Percentiles rank a stretch among this genome's conserved stretches.
phyloP scores from a whole-genome alignment of 257 asterid genomes.

The Salvia rosmarinus region DNA sequence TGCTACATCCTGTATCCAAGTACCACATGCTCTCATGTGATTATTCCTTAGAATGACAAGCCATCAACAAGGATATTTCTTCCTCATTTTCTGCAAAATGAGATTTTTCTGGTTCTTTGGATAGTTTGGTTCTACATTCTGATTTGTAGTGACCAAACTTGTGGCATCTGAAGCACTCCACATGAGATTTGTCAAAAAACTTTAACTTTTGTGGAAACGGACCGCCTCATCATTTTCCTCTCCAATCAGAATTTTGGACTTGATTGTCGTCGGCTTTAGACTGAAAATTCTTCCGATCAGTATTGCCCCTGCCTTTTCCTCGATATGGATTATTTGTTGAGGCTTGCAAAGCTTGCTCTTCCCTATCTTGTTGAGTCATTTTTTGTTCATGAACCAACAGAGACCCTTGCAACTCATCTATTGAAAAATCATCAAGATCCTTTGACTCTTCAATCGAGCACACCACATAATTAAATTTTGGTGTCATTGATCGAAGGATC shows the following conservation, averaged over 20 bases:
- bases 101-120: not conserved
- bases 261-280: not conserved
- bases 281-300: not conserved
- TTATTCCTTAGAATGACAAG: not conserved
- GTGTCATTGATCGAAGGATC: constrained; percentile 2
- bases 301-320: not conserved
- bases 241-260: not conserved
- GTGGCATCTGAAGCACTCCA: not conserved
- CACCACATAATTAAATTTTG: not conserved
- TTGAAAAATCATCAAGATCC: not conserved
- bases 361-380: not conserved
- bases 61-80: not conserved
- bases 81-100: not conserved
- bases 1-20: constrained; percentile 6
- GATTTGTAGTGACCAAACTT: constrained; percentile 2
- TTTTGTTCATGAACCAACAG: constrained; percentile 13
- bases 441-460: not conserved
- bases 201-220: not conserved
- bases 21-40: too few relatives aligned
- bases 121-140: not conserved
- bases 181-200: not conserved
- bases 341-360: not conserved
- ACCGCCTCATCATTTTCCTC: not conserved
- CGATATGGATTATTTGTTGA: not conserved
- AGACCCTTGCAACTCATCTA: constrained; percentile 8